A percentile compares a stretch with the other conserved stretches of the same genome.
Evolutionary conservation across 23 red algal genomes (phyloP).

Genomic region (Gracilaria caudata): DNA sequence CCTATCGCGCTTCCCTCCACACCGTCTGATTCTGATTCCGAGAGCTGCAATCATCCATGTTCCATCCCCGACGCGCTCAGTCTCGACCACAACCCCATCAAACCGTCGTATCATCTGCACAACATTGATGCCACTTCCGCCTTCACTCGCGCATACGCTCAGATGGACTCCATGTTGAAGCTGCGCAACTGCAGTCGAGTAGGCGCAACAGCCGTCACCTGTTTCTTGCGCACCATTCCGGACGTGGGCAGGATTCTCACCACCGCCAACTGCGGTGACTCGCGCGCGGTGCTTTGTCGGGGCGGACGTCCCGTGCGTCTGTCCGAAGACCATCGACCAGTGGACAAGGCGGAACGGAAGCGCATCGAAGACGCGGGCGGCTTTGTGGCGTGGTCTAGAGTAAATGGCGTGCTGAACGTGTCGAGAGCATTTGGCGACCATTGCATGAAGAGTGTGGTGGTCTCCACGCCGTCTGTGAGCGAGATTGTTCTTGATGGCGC

Average conservation of each 20-base stretch:
- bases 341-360: conserved; percentile 56
- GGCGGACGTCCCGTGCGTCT: conserved; percentile 71
- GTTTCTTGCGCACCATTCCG: conserved; percentile 55
- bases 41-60: not conserved
- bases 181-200: conserved; percentile 62
- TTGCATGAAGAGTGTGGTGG: conserved; percentile 90
- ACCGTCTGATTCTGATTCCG: conserved; percentile 6
- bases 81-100: conserved; percentile 2
- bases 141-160: conserved; percentile 47
- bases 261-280: conserved; percentile 95
- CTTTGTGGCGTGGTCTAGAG: conserved; percentile 71
- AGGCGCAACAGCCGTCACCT: conserved; percentile 90
- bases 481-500: conserved; percentile 56
- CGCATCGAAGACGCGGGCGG: conserved; percentile 83
- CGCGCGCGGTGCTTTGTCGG: conserved; percentile 85
- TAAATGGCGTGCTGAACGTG: conserved; percentile 93
- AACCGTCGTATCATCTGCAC: conserved; percentile 9
- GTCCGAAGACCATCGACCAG: conserved; percentile 87
- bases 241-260: conserved; percentile 56
- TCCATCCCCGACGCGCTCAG: not conserved
- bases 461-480: conserved; percentile 64
- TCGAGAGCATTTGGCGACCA: conserved; percentile 92
- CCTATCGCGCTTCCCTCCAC: not conserved
- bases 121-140: conserved; percentile 14
- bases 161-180: conserved; percentile 71